These are phyloP conservation scores for Boletellus deceptivus DNA, from an alignment of 1,284 basidiomycete genomes.

Conservation along the genomic window DNA sequence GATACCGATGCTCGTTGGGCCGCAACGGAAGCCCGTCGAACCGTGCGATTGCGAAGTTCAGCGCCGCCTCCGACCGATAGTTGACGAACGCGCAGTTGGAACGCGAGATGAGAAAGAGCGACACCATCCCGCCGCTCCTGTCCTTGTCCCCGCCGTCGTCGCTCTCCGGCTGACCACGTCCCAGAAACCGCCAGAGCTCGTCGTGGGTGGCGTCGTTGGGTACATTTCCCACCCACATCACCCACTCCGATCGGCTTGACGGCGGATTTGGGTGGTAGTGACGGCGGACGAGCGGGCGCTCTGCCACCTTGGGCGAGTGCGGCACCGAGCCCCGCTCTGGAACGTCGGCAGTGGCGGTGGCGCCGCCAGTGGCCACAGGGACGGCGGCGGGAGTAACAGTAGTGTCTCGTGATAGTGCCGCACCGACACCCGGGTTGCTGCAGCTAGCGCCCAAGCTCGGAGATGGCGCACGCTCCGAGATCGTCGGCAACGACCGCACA, in stretches of 20 bases:
- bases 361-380: too few species aligned
- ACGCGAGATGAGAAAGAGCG: conserved; percentile 89
- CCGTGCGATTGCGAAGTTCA: conserved; percentile 65
- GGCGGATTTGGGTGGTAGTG: conserved; percentile 65
- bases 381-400: neutral
- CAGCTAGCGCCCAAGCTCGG: neutral
- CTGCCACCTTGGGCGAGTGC: neutral
- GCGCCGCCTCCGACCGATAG: conserved; percentile 63
- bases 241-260: conserved; percentile 82
- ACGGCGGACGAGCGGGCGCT: conserved; percentile 38
- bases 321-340: conserved; percentile 2
- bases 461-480: neutral
- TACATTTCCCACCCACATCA: conserved; percentile 95
- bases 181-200: conserved; percentile 89
- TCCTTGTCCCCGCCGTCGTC: conserved; percentile 12
- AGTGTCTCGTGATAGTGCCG: neutral
- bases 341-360: neutral
- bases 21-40: conserved; percentile 75
- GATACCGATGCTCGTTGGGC: conserved; percentile 68
- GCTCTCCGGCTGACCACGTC: too few species aligned
- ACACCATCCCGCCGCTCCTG: conserved; percentile 61
- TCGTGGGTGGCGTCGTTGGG: conserved; percentile 83
- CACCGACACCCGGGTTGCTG: too few species aligned
- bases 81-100: conserved; percentile 96
- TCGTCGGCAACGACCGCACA: neutral